These are phyloP conservation scores for Lepiota venenata DNA, from an alignment of 768 basidiomycete species.

Conservation along the genomic window DNA sequence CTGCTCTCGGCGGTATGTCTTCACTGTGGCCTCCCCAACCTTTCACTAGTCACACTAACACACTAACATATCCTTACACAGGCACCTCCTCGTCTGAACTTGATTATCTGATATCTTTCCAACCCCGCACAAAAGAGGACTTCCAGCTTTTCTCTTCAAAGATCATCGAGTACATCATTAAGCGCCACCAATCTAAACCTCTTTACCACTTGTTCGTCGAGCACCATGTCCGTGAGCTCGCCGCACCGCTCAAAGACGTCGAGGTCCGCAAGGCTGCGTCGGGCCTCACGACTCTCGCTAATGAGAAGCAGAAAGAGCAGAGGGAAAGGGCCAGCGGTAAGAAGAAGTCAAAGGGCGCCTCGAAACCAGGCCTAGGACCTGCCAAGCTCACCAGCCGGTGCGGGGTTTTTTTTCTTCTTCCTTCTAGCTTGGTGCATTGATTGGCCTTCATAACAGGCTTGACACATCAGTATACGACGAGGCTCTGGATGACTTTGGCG, in stretches of 20 bases:
- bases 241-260: conserved; percentile 78
- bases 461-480: conserved; percentile 87
- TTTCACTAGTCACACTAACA: background rate
- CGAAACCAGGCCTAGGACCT: conserved; percentile 76
- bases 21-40: background rate
- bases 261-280: conserved; percentile 90
- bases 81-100: conserved; percentile 69
- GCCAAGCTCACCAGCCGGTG: conserved; percentile 66
- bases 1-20: conserved; percentile 57
- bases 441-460: conserved; percentile 39
- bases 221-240: conserved; percentile 73
- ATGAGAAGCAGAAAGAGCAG: conserved; percentile 93
- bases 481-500: conserved; percentile 84
- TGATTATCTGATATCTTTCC: conserved; percentile 67
- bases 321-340: conserved; percentile 84
- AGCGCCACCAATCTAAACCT: conserved; percentile 78
- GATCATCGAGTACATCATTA: conserved; percentile 73
- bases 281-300: conserved; percentile 81
- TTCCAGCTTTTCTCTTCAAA: conserved; percentile 70
- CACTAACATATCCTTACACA: conserved; percentile 22
- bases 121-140: conserved; percentile 89
- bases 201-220: conserved; percentile 84
- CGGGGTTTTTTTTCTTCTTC: conserved; percentile 17
- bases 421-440: conserved; percentile 1
- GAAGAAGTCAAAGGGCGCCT: conserved; percentile 74